Evolutionary conservation across 2,329 filamentous ascomycete genomes (phyloP).

Genomic region (Moelleriella libera): DNA sequence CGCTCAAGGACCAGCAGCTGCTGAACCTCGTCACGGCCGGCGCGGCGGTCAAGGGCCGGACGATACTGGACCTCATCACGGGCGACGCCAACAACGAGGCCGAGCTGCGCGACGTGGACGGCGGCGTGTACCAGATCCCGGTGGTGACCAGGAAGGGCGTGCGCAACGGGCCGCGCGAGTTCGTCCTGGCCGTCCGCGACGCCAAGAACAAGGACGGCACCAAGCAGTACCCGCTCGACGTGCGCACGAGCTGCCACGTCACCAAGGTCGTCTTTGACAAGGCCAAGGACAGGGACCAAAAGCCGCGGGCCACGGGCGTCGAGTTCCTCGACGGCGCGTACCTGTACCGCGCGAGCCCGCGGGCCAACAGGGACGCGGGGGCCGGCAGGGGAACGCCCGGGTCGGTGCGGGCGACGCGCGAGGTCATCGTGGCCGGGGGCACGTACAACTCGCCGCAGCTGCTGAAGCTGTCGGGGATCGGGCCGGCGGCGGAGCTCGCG

Average conservation of each 20-base stretch:
- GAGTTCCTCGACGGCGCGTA: conserved; percentile 25
- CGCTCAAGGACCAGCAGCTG: conserved; percentile 36
- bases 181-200: conserved; percentile 21
- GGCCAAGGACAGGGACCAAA: background rate
- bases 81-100: conserved; percentile 37
- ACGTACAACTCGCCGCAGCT: conserved; percentile 31
- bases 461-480: conserved; percentile 31
- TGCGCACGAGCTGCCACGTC: conserved; percentile 14
- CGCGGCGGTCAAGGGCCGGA: conserved; percentile 13
- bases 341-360: conserved; percentile 28
- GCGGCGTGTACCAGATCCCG: conserved; percentile 30
- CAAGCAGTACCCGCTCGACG: conserved; percentile 7
- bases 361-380: conserved; percentile 15
- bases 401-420: conserved; percentile 18
- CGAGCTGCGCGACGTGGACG: conserved; percentile 25
- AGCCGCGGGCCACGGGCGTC: conserved; percentile 22
- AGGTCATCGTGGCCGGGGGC: conserved; percentile 34
- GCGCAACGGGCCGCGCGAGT: conserved; percentile 34
- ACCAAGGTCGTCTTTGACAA: conserved; percentile 21
- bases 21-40: conserved; percentile 16
- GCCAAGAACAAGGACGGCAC: conserved; percentile 9
- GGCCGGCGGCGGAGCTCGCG: conserved; percentile 22
- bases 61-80: conserved; percentile 21
- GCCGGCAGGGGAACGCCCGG: conserved; percentile 9
- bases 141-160: conserved; percentile 24